phyloP scores from a whole-genome alignment of 495 filamentous ascomycete genomes.

The Entonaema liquescens region DNA sequence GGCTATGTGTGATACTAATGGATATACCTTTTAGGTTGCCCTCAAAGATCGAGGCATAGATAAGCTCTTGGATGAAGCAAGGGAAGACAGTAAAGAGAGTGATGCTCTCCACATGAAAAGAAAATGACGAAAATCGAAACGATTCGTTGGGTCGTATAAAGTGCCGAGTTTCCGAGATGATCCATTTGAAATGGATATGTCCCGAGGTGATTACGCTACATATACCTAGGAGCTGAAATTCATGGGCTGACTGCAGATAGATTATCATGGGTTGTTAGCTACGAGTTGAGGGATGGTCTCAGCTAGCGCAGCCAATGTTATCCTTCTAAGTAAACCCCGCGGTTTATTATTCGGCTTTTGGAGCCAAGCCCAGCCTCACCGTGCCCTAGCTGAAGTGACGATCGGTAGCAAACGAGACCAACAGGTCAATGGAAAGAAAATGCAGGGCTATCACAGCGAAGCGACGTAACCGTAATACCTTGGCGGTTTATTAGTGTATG shows the following conservation, averaged over 20 bases:
- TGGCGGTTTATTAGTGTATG: constrained; percentile 27
- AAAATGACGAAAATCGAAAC: constrained; percentile 48
- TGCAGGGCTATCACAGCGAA: constrained; percentile 22
- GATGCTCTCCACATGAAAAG: constrained; percentile 75
- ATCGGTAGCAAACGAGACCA: constrained; percentile 17
- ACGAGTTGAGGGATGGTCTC: background rate
- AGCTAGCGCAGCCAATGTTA: constrained; percentile 6
- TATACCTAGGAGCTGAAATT: constrained; percentile 5
- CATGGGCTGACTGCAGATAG: constrained; percentile 13
- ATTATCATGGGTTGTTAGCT: background rate
- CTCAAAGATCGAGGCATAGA: constrained; percentile 88
- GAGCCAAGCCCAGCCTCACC: constrained; percentile 25
- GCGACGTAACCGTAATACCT: constrained; percentile 23
- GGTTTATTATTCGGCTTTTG: constrained; percentile 1
- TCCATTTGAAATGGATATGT: constrained; percentile 2
- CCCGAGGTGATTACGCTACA: background rate
- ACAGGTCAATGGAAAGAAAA: constrained; percentile 6
- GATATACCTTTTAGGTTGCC: constrained; percentile 63
- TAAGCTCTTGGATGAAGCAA: constrained; percentile 82
- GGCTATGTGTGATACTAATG: background rate
- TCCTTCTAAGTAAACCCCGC: constrained; percentile 9
- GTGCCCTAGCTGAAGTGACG: constrained; percentile 23
- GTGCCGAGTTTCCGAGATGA: constrained; percentile 32
- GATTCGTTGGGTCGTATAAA: constrained; percentile 3
- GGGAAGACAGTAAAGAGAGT: constrained; percentile 81